Evolutionary conservation across 2,329 filamentous ascomycete species (phyloP), one percentile per base, ranked within the genome.

Genomic region (Penicillium sumatraense): DNA sequence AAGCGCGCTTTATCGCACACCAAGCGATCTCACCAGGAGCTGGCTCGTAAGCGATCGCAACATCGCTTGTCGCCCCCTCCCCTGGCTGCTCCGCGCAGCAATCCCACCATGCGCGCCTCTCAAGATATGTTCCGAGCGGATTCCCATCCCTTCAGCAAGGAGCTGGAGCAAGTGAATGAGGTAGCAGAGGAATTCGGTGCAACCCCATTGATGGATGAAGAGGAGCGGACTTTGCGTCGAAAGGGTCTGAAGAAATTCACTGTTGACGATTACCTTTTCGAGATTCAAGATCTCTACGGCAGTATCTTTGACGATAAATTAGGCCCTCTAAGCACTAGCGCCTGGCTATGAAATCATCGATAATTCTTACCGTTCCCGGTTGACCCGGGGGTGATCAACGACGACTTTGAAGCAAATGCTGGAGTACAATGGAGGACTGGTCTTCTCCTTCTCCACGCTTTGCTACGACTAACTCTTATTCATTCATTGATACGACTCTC

Each of bases 141-240:
- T 29, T 59, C 63, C 16, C 86, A 95, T 72, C 93, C 93, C 0
- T 98, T 98, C 67, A 91, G 91, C 50, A 87, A 89, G 48, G 95
- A 99, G 75, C 80, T 98, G 50, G 91, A 91, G 53, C 89, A 98
- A 75, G 90, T 98, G 21, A 91, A 92, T 50, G 95, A 98, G 75
- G 84, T 97, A 14, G 93, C 89, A 0, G 95, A 98, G 76, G 93
- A 97, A 74, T 93, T 91, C 64, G 86, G 86, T 38, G 81, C 86
- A 26, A 82, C 83, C 16, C 70, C 81, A 59, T 71, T 83, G n/a
- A 77, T 87, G 35, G 88, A 93, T 41, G 89, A 91, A 52, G 91
- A 96, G 72, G 83, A 90, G 67, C 80, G 84, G 62, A 84, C 88
- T 56, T 84, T 98, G 69, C 74, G 82, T 56, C 80, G 83, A 21